Base-by-base conservation (phyloP, 1,284 basidiomycete genomes). In the Microbotryomycetes sp. region DNA sequence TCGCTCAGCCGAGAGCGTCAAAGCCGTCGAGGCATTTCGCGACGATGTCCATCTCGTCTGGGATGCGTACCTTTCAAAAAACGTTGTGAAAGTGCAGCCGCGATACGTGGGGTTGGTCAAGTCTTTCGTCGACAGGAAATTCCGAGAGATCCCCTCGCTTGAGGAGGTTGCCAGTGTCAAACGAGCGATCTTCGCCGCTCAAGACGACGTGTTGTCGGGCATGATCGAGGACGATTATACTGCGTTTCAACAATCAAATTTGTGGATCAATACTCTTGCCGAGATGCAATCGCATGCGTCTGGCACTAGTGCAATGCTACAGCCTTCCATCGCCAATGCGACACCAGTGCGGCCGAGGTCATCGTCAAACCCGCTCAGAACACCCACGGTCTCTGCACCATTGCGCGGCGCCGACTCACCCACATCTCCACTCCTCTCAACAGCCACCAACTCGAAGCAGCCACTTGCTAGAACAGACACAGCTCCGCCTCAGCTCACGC, bases 141-240 rank as follows among this genome's bases (percentile, higher is more conserved):
- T 12, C 9, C 28, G 32, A 9, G 3, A 16, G 0, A 7, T 19
- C 1, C 78, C 80, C 3, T 80, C 81, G 2, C 74, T 78, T 25
- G 74, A 76, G 9, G 79, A 80, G 47, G 83, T 86, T 69, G 80
- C 82, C 60, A 81, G 80, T 54, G 86, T 88, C 3, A 82, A 88
- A 6, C 80, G 83, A 53, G 86, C 85, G 63, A 87, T 97, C 19
- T 84, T 96, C 75, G 77, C 87, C 3, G 85, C 89, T 1, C 94
- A 97, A 73, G 79, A 81, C 60, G 87, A 92, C 67, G 84, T 93
- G 1, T 89, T 93, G 71, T 81, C 84, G 30, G 84, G 87, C 57
- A 93, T 97, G 89, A 86, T 89, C 68, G 87, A 75, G 42, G 69
- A 88, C 57, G 92, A 96, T 74, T 96, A 93, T 75, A 85, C 87